phyloP scores from a whole-genome alignment of 2,329 filamentous ascomycete species.

The Pyricularia sp. region DNA sequence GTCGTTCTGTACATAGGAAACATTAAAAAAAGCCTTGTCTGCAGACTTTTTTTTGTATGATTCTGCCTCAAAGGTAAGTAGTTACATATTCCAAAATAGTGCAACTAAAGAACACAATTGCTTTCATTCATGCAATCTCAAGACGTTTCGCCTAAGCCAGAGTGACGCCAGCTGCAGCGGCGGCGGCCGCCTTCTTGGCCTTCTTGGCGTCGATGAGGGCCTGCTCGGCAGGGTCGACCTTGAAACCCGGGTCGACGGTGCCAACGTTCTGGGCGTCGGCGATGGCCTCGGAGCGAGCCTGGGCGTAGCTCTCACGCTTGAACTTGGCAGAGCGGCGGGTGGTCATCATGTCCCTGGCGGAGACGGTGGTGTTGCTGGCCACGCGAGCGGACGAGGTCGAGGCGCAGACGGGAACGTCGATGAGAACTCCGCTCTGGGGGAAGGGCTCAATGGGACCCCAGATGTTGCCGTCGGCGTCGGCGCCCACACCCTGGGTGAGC shows the following conservation, averaged over 20 bases:
- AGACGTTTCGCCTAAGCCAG: neutral
- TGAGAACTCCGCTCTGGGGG: conserved; percentile 22
- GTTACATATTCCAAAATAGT: neutral
- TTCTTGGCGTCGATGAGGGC: neutral
- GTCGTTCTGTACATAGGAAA: no score
- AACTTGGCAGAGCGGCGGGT: neutral
- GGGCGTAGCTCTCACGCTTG: neutral
- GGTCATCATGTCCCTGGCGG: neutral
- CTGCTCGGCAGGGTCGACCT: neutral
- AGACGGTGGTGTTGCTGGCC: neutral
- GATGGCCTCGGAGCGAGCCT: conserved; percentile 5
- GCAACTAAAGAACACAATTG: neutral
- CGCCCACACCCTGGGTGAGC: conserved; percentile 21
- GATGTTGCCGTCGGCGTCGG: conserved; percentile 20
- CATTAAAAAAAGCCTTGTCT: no score
- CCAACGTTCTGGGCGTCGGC: conserved; percentile 8
- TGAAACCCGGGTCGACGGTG: conserved; percentile 7
- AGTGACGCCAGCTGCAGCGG: neutral
- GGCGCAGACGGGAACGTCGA: conserved; percentile 12
- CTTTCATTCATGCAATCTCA: neutral
- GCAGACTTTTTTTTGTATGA: no score
- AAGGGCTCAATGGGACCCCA: conserved; percentile 24
- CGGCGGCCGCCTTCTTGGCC: neutral
- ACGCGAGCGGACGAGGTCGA: neutral
- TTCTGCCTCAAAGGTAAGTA: neutral